These are phyloP conservation scores for Lasiodiplodia sp. DNA, from an alignment of 2,329 filamentous ascomycete species.

Conservation along the genomic window DNA sequence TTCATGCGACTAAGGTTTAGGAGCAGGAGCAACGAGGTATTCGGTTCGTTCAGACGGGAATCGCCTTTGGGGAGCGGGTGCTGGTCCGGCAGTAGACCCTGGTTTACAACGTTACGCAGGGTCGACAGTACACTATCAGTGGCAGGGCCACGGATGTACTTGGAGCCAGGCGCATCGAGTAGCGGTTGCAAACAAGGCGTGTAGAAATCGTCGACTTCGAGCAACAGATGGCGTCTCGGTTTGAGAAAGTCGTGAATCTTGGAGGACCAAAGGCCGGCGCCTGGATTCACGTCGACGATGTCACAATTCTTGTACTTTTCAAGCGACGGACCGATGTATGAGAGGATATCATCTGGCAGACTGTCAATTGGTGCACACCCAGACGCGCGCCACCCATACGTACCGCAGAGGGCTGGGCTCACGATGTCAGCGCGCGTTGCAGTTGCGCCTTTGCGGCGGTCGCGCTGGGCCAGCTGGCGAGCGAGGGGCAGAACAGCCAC, in stretches of 20 bases:
- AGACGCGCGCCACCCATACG: not conserved
- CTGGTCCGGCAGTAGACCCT: constrained; percentile 65
- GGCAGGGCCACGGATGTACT: constrained; percentile 42
- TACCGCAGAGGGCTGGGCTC: constrained; percentile 56
- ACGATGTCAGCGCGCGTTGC: constrained; percentile 41
- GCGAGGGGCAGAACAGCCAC: not conserved
- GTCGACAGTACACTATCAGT: constrained; percentile 35
- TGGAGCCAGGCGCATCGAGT: constrained; percentile 48
- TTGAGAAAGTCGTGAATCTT: constrained; percentile 77
- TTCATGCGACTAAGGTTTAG: constrained; percentile 12
- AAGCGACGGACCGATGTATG: constrained; percentile 74
- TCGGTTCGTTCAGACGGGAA: constrained; percentile 59
- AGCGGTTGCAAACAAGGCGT: constrained; percentile 63
- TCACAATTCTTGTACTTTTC: constrained; percentile 78
- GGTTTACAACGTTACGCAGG: constrained; percentile 61
- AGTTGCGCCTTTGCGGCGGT: not conserved
- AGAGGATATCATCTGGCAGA: constrained; percentile 70
- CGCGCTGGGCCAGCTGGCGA: not conserved
- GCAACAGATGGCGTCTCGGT: constrained; percentile 81
- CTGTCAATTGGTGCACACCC: constrained; percentile 34
- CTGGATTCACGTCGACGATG: constrained; percentile 86
- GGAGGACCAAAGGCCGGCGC: constrained; percentile 77
- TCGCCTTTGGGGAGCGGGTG: constrained; percentile 47
- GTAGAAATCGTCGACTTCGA: constrained; percentile 75
- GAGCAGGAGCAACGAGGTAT: constrained; percentile 73